A percentile compares a stretch with the other conserved stretches of the same genome.
These are phyloP conservation scores for Wickerhamomyces bovis DNA, from an alignment of 805 yeast genomes.

Conservation along the genomic window DNA sequence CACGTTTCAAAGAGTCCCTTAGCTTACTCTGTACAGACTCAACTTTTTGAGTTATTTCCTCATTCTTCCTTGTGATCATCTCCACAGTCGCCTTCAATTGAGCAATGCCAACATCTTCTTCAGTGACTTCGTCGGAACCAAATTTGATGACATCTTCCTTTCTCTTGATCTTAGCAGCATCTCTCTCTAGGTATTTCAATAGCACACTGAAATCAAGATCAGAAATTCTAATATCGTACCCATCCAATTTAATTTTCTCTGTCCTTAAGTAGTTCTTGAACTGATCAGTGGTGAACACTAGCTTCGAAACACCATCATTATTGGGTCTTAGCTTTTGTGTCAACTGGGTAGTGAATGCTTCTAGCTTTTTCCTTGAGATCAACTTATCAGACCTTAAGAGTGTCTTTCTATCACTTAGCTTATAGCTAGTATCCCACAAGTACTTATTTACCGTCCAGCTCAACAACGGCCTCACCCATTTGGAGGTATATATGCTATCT, in stretches of 20 bases:
- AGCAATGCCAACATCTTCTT: conserved; percentile 28
- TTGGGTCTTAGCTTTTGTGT: neutral
- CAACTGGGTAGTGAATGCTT: conserved; percentile 10
- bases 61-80: conserved; percentile 17
- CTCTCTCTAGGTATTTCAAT: conserved; percentile 18
- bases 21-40: conserved; percentile 12
- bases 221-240: conserved; percentile 1
- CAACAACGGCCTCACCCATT: conserved; percentile 20
- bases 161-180: conserved; percentile 9
- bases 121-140: conserved; percentile 23
- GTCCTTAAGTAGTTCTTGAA: conserved; percentile 6
- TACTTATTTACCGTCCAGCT: conserved; percentile 20
- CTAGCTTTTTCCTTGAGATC: conserved; percentile 15
- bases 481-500: conserved; percentile 17
- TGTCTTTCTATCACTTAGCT: conserved; percentile 11
- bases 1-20: conserved; percentile 18
- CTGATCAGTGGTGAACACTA: conserved; percentile 12
- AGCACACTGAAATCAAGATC: conserved; percentile 19
- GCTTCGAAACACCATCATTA: neutral
- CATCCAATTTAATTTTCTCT: conserved; percentile 4
- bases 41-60: conserved; percentile 18
- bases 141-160: conserved; percentile 18
- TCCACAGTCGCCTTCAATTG: conserved; percentile 26
- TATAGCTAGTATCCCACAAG: conserved; percentile 20
- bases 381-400: conserved; percentile 15